Evolutionary conservation across 306 rosid species (phyloP).

Genomic region (Spatholobus suberectus): DNA sequence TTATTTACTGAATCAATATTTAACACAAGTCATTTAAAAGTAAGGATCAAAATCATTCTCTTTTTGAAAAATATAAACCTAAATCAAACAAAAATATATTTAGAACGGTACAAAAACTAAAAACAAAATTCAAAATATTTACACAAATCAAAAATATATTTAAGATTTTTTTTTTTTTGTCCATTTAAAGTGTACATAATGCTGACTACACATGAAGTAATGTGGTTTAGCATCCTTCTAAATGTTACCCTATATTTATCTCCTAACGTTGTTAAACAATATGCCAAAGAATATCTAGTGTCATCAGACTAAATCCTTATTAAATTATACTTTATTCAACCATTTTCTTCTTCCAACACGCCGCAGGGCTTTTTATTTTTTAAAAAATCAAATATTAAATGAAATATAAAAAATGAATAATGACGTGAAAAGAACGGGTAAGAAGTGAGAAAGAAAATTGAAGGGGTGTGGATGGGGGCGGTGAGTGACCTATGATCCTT

Average conservation of each 20-base stretch:
- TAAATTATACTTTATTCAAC: neutral
- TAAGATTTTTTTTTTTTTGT: neutral
- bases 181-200: neutral
- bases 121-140: no score
- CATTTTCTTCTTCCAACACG: neutral
- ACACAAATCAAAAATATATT: no score
- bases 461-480: constrained; percentile 1
- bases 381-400: neutral
- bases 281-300: constrained; percentile 1
- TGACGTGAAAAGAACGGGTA: neutral
- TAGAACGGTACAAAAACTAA: neutral
- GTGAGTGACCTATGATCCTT: constrained; percentile 45
- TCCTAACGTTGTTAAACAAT: neutral
- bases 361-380: neutral
- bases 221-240: neutral
- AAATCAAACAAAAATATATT: no score
- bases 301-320: neutral
- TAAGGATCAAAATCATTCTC: no score
- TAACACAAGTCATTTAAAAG: no score
- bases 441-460: neutral
- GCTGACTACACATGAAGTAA: neutral
- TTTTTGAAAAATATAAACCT: no score
- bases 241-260: neutral
- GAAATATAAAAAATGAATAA: neutral
- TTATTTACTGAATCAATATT: no score